Conservation (phyloP, 1,284 basidiomycete species). For the Thecaphora thlaspeos region DNA sequence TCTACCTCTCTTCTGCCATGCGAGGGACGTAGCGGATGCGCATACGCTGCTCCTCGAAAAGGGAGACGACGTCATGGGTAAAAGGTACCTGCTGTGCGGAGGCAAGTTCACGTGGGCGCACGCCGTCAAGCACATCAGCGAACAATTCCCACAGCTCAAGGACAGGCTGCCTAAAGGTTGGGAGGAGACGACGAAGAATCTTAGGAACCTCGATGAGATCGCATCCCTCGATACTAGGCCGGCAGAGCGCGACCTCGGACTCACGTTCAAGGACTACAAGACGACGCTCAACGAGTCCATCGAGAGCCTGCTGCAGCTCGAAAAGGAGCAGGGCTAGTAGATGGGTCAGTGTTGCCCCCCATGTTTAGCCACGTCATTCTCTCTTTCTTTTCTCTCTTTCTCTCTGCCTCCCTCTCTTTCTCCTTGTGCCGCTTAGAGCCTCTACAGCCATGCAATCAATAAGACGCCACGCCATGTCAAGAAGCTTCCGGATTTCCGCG, state of each 20-base stretch:
- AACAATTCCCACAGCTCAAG: slow-evolving; percentile 32
- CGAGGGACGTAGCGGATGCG: slow-evolving; percentile 46
- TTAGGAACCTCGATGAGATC: slow-evolving; percentile 15
- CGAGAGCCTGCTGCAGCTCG: slow-evolving; percentile 38
- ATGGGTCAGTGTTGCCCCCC: no score
- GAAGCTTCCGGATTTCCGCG: no score
- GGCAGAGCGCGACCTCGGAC: slow-evolving; percentile 24
- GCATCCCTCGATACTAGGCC: slow-evolving; percentile 34
- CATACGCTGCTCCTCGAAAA: slow-evolving; percentile 48
- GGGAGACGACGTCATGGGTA: slow-evolving; percentile 23
- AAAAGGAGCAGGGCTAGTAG: slow-evolving; percentile 35
- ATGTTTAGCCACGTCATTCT: no score
- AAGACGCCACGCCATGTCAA: no score
- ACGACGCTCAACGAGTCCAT: slow-evolving; percentile 42
- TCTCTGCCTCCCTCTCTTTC: no score
- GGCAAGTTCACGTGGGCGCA: slow-evolving; percentile 44
- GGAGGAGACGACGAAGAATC: slow-evolving; percentile 20
- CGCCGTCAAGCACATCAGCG: slow-evolving; percentile 34
- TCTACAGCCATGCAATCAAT: no score
- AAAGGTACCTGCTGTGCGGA: slow-evolving; percentile 42
- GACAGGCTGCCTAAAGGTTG: slow-evolving; percentile 44
- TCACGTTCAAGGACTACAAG: slow-evolving; percentile 43
- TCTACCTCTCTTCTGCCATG: slow-evolving; percentile 56
- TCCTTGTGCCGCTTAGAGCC: no score
- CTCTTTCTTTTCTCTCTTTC: no score